Evolutionary conservation across 1,284 basidiomycete genomes (phyloP), one percentile per base, ranked within the genome.

Genomic region (Inonotus obliquus): DNA sequence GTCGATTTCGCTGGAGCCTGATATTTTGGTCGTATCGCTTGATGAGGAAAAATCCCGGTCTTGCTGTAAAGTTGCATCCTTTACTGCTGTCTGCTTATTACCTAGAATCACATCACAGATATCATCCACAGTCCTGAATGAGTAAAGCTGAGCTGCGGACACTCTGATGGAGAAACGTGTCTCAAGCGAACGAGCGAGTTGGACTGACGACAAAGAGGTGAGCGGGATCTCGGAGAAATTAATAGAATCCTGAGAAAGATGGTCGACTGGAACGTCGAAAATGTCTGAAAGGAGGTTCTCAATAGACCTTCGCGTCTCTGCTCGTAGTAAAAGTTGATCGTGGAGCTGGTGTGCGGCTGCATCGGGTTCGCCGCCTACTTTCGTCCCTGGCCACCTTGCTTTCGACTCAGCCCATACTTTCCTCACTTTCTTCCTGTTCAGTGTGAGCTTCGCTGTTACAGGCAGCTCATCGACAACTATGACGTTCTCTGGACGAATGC

Each of bases 381-480:
- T 49, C 10, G 21, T 6, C 14, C 55, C 55, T 23, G 27, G 27
- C 29, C 45, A 57, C 11, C 56, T 57, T 51, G 41, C 38, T 55
- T 19, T 9, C n/a, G 38, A 56, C 29, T 56, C 54, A 17, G 23
- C 11, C 54, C 54, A 38, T 10, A 63, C 58, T 14, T 61, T 56
- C 54, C 62, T 62, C 14, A 67, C 25, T 23, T 53, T 57, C 51
- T 67, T 67, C 37, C 66, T 19, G 32, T 65, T 59, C 11, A 67
- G 35, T 6, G 65, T 64, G 11, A 54, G n/a, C 48, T 67, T 67
- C 44, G 60, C 49, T 14, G 66, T 65, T 25, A 63, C 29, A 5
- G 66, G 66, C 10, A 67, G 63, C 13, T 57, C 25, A 14, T 62
- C 60, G 3, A 67, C 66, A 44, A 67, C 19, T 9, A 62, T 29